Conservation (phyloP, 345 rosid species). For the Gossypium arboreum region DNA sequence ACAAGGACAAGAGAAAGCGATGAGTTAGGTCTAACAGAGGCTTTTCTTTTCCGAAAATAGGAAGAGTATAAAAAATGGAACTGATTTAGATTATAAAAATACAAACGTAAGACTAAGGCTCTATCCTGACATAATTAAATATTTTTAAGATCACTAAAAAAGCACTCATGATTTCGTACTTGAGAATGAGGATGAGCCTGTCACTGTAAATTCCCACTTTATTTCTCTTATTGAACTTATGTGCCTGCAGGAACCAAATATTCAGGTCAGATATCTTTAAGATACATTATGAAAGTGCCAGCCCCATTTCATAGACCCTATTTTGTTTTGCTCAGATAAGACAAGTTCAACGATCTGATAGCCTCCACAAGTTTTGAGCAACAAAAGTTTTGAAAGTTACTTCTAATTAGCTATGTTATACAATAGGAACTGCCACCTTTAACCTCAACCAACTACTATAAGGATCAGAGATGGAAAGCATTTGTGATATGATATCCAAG, state of each 20-base stretch:
- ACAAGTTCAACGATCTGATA: neutral
- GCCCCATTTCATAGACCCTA: slow-evolving; percentile 4
- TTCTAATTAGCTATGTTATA: neutral
- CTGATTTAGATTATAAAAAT: neutral
- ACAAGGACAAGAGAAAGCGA: neutral
- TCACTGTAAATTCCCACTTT: slow-evolving; percentile 44
- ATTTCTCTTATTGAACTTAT: slow-evolving; percentile 59
- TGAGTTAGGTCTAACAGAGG: neutral
- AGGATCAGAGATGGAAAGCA: neutral
- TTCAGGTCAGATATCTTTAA: neutral
- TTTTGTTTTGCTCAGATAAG: neutral
- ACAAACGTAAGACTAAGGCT: neutral
- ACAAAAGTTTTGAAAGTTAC: neutral
- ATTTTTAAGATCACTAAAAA: slow-evolving; percentile 25
- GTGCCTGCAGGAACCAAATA: slow-evolving; percentile 87
- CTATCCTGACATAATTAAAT: slow-evolving; percentile 19
- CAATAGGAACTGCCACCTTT: neutral
- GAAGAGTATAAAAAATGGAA: neutral
- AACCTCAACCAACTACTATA: neutral
- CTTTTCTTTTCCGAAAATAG: neutral
- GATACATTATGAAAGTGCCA: slow-evolving; percentile 4
- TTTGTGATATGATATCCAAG: neutral
- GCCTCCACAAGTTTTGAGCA: neutral
- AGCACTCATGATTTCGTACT: slow-evolving; percentile 45
- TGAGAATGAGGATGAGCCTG: slow-evolving; percentile 60